phyloP scores from a whole-genome alignment of 2,329 filamentous ascomycete genomes.

The Hypoxylon sp. region DNA sequence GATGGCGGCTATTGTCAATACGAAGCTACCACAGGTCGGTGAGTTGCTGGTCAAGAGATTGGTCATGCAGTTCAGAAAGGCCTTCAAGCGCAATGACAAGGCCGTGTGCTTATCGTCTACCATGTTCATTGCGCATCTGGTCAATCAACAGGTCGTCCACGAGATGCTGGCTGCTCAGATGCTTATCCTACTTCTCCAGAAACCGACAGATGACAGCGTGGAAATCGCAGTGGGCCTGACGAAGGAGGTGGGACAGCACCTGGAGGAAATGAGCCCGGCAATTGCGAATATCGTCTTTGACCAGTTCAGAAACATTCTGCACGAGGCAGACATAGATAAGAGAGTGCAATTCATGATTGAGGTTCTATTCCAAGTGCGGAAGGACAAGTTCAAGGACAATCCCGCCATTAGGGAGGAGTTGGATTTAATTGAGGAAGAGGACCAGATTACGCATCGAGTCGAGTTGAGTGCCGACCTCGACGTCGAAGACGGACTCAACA shows the following conservation, averaged over 20 bases:
- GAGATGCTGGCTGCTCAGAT: constrained; percentile 96
- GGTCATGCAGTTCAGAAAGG: constrained; percentile 93
- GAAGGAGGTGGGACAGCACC: constrained; percentile 90
- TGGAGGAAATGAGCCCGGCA: constrained; percentile 93
- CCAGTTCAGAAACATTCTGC: constrained; percentile 93
- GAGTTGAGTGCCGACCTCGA: constrained; percentile 88
- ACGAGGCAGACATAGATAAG: constrained; percentile 98
- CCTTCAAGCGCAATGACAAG: constrained; percentile 97
- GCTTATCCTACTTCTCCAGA: constrained; percentile 89
- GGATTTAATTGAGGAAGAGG: constrained; percentile 96
- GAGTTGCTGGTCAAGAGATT: constrained; percentile 89
- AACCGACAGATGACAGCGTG: constrained; percentile 96
- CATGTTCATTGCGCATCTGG: constrained; percentile 94
- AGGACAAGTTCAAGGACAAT: constrained; percentile 97
- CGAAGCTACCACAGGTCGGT: constrained; percentile 94
- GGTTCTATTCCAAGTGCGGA: constrained; percentile 94
- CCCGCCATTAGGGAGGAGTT: constrained; percentile 91
- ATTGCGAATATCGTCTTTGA: constrained; percentile 95
- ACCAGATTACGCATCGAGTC: constrained; percentile 93
- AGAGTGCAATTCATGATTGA: constrained; percentile 99
- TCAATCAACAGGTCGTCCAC: constrained; percentile 95
- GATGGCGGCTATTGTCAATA: constrained; percentile 97
- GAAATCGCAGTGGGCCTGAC: constrained; percentile 97
- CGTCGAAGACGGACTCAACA: constrained; percentile 88
- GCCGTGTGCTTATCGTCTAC: constrained; percentile 93